These are phyloP conservation scores for Termitomyces sp. DNA, from an alignment of 768 basidiomycete species.

Conservation along the genomic window DNA sequence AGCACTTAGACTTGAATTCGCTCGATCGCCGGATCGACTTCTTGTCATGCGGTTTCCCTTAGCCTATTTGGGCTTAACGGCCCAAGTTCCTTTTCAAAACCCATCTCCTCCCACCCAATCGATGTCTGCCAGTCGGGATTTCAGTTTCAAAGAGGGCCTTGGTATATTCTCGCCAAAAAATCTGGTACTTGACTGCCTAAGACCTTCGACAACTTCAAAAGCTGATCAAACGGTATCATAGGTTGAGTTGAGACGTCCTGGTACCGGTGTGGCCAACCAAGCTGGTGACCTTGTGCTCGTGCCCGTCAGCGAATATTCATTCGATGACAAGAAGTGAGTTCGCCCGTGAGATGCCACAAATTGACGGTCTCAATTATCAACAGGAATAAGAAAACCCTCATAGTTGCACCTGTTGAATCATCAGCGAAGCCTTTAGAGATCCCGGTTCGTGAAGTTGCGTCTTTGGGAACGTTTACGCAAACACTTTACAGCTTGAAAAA, in stretches of 20 bases:
- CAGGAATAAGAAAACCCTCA: constrained; percentile 71
- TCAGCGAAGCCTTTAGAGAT: constrained; percentile 47
- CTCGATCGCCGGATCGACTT: neutral
- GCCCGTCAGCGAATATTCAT: constrained; percentile 63
- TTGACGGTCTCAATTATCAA: neutral
- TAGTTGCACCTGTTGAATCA: constrained; percentile 56
- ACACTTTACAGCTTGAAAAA: constrained; percentile 42
- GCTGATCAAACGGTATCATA: constrained; percentile 10
- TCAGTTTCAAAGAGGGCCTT: constrained; percentile 53
- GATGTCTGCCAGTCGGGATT: constrained; percentile 33
- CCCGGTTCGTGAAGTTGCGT: constrained; percentile 34
- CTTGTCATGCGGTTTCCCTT: constrained; percentile 49
- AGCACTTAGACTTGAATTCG: neutral
- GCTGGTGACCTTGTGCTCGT: constrained; percentile 68
- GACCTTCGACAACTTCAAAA: neutral
- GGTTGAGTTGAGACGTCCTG: constrained; percentile 65
- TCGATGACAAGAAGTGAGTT: constrained; percentile 70
- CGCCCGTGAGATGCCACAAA: neutral
- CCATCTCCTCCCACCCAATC: constrained; percentile 13
- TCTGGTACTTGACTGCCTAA: constrained; percentile 30
- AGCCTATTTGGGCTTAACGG: constrained; percentile 49
- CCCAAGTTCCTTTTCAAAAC: constrained; percentile 47
- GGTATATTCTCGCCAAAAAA: constrained; percentile 70
- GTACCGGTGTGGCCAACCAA: constrained; percentile 60
- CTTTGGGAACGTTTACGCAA: neutral